These are phyloP conservation scores for Prunus padus DNA, from an alignment of 306 rosid species.

Conservation along the genomic window DNA sequence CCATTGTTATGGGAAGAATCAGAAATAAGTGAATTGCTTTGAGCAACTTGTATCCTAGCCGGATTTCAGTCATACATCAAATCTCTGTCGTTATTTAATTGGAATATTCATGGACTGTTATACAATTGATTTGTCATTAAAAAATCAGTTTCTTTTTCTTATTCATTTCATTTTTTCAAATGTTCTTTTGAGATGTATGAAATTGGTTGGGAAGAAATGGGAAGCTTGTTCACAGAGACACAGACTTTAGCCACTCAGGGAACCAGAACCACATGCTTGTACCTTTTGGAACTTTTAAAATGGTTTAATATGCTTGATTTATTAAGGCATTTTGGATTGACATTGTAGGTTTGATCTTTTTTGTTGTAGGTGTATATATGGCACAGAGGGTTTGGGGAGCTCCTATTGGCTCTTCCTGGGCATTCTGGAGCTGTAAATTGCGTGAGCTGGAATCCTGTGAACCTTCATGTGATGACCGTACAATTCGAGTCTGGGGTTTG, in stretches of 20 bases:
- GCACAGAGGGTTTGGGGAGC: constrained; percentile 55
- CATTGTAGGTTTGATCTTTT: constrained; percentile 5
- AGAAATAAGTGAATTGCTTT: neutral
- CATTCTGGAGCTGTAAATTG: constrained; percentile 72
- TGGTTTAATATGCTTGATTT: neutral
- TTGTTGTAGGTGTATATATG: constrained; percentile 56
- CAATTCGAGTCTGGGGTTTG: constrained; percentile 70
- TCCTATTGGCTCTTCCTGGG: constrained; percentile 53
- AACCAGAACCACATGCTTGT: neutral
- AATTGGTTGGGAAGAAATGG: neutral
- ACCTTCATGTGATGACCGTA: constrained; percentile 69
- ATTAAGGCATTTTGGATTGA: neutral
- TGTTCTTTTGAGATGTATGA: neutral
- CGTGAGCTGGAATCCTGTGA: constrained; percentile 63
- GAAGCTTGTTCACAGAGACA: neutral
- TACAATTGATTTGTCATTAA: neutral
- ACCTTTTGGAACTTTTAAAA: neutral
- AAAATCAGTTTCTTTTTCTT: neutral
- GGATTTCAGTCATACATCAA: neutral
- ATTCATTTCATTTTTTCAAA: neutral
- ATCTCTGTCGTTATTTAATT: too few species aligned
- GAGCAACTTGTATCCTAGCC: neutral
- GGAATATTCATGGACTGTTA: neutral
- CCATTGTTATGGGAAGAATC: neutral
- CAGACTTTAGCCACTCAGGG: too few species aligned